phyloP scores from a whole-genome alignment of 352 stramenopile species.

The Globisporangium mamillatum region DNA sequence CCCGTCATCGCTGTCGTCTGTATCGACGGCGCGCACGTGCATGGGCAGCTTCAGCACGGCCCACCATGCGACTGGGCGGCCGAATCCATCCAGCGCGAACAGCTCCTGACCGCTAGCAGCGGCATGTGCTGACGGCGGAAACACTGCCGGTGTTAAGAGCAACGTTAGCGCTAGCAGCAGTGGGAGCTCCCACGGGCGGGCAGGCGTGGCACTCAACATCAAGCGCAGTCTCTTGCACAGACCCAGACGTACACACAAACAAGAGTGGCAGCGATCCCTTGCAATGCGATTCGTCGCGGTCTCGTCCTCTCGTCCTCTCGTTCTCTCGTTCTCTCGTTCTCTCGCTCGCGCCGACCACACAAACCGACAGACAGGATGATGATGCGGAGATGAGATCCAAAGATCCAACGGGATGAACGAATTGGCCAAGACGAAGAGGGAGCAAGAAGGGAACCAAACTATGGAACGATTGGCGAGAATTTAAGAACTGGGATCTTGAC shows the following conservation, averaged over 20 bases:
- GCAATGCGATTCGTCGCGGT: neutral
- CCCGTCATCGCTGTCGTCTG: neutral
- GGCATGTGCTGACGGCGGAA: constrained; percentile 2
- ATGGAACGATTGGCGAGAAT: constrained; percentile 2
- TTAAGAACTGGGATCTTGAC: neutral
- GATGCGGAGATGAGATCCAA: neutral
- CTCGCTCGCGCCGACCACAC: neutral
- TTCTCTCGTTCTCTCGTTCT: neutral
- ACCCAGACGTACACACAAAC: neutral
- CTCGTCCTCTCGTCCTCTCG: no score
- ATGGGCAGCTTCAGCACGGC: constrained; percentile 70
- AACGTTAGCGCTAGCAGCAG: constrained; percentile 21
- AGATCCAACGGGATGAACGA: neutral
- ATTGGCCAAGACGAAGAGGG: neutral
- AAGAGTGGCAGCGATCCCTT: neutral
- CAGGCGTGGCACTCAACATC: neutral
- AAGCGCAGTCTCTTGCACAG: neutral
- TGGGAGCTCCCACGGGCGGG: neutral
- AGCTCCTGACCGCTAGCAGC: constrained; percentile 17
- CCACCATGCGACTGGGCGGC: constrained; percentile 67
- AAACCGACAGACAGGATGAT: neutral
- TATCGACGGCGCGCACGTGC: constrained; percentile 26
- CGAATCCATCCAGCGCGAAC: constrained; percentile 57
- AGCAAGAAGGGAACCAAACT: neutral
- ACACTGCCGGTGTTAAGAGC: constrained; percentile 2